Conservation (phyloP, 1,139 yeast species). For the Blastobotrys buckinghamii region DNA sequence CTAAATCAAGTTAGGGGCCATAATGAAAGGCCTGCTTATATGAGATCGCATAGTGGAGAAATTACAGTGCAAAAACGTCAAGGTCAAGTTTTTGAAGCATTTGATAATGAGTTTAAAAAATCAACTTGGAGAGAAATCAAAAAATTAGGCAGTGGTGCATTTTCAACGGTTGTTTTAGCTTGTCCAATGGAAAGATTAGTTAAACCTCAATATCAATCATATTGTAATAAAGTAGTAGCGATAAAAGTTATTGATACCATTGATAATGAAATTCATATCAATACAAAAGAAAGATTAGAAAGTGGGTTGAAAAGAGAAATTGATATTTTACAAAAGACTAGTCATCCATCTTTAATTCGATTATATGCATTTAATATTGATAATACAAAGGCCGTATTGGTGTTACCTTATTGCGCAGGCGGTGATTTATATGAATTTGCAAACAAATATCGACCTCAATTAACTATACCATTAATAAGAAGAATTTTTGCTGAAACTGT, state of each 20-base stretch:
- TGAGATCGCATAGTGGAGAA: neutral
- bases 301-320: conserved; percentile 72
- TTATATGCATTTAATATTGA: conserved; percentile 35
- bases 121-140: conserved; percentile 33
- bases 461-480: conserved; percentile 38
- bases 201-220: conserved; percentile 36
- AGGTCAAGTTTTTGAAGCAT: conserved; percentile 25
- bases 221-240: conserved; percentile 30
- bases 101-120: conserved; percentile 21
- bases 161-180: conserved; percentile 36
- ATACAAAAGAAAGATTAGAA: conserved; percentile 47
- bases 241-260: conserved; percentile 33
- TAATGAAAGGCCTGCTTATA: neutral
- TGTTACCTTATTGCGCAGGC: conserved; percentile 72
- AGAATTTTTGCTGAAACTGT: conserved; percentile 65
- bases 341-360: conserved; percentile 41
- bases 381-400: conserved; percentile 40
- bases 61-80: neutral
- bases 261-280: neutral
- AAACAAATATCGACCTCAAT: conserved; percentile 33
- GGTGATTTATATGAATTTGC: conserved; percentile 76
- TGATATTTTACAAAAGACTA: conserved; percentile 42
- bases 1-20: neutral
- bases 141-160: conserved; percentile 37
- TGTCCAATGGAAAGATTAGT: conserved; percentile 27